These are phyloP conservation scores for Pseudozyma thailandica DNA, from an alignment of 1,284 basidiomycete genomes.

Conservation along the genomic window DNA sequence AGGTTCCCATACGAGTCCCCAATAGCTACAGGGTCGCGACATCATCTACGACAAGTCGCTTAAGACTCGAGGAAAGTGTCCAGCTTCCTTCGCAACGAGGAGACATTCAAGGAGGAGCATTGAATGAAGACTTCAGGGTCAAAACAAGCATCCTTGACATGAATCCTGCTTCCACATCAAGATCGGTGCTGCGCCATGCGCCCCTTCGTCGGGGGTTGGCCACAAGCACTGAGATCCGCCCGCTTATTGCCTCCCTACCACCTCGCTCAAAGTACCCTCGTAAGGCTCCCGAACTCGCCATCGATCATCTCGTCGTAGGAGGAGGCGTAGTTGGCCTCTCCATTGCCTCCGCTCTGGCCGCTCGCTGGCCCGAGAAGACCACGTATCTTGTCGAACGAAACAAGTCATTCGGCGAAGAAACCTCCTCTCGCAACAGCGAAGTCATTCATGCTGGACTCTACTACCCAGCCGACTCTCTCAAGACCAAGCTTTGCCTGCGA, in stretches of 20 bases:
- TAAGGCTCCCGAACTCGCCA: constrained; percentile 75
- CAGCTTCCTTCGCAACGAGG: too few relatives aligned
- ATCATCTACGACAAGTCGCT: too few relatives aligned
- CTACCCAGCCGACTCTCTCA: constrained; percentile 86
- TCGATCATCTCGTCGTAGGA: constrained; percentile 94
- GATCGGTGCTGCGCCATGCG: background rate
- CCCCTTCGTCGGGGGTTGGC: constrained; percentile 14
- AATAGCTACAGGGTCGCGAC: too few relatives aligned
- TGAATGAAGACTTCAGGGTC: too few relatives aligned
- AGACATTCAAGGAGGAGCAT: too few relatives aligned
- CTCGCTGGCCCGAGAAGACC: constrained; percentile 77
- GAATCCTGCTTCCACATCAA: constrained; percentile 8
- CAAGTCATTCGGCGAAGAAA: constrained; percentile 64
- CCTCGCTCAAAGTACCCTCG: constrained; percentile 37
- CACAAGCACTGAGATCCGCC: constrained; percentile 8
- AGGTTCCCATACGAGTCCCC: too few relatives aligned
- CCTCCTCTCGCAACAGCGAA: constrained; percentile 86
- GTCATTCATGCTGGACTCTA: constrained; percentile 83
- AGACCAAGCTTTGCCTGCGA: constrained; percentile 85
- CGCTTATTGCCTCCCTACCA: constrained; percentile 47
- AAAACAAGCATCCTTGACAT: too few relatives aligned
- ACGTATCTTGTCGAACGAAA: constrained; percentile 89
- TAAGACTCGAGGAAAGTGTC: too few relatives aligned
- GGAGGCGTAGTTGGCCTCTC: constrained; percentile 91
- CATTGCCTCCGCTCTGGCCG: constrained; percentile 80